Evolutionary conservation across 805 yeast genomes (phyloP).

Genomic region (Candida pini): DNA sequence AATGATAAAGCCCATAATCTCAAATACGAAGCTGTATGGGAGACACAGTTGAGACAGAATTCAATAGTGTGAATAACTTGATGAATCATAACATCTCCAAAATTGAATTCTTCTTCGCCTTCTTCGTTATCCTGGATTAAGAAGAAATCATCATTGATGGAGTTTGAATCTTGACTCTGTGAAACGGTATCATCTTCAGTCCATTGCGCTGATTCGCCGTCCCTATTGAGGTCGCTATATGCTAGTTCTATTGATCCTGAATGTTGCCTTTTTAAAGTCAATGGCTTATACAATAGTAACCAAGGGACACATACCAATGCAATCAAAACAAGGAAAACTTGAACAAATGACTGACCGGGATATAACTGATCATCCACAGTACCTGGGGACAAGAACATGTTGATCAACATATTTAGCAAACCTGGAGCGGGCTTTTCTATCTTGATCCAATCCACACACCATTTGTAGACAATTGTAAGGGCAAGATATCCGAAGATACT

Average conservation of each 20-base stretch:
- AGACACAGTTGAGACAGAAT: constrained; percentile 72
- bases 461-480: constrained; percentile 63
- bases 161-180: constrained; percentile 14
- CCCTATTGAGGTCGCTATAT: constrained; percentile 41
- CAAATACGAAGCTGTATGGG: constrained; percentile 74
- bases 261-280: constrained; percentile 38
- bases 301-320: constrained; percentile 75
- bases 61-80: constrained; percentile 80
- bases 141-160: constrained; percentile 25
- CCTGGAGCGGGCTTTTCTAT: constrained; percentile 65
- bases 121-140: constrained; percentile 22
- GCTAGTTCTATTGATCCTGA: constrained; percentile 44
- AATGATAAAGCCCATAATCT: constrained; percentile 75
- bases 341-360: constrained; percentile 59
- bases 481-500: constrained; percentile 69
- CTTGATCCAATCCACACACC: constrained; percentile 67
- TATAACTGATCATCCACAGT: constrained; percentile 58
- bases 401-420: constrained; percentile 66
- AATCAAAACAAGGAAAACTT: constrained; percentile 47
- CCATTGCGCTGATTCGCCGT: constrained; percentile 9
- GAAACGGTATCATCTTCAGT: constrained; percentile 20
- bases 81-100: constrained; percentile 71
- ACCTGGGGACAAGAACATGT: constrained; percentile 74
- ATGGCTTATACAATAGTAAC: constrained; percentile 62
- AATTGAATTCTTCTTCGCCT: constrained; percentile 35